phyloP scores from a whole-genome alignment of 1,284 basidiomycete species.

The Cerrena zonata region DNA sequence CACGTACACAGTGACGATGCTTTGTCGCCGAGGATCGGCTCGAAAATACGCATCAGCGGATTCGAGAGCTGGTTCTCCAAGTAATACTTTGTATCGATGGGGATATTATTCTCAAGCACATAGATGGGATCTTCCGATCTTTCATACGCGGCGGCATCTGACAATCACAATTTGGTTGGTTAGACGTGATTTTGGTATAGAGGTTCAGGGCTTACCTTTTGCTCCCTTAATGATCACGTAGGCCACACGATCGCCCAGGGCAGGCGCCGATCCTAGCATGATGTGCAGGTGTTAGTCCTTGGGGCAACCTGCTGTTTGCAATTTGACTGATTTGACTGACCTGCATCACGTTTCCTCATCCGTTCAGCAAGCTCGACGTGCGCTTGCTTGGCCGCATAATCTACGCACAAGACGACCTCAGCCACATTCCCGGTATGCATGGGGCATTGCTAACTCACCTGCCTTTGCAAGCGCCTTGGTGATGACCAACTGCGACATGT shows the following conservation, averaged over 20 bases:
- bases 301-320: too few relatives aligned
- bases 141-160: constrained; percentile 94
- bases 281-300: too few relatives aligned
- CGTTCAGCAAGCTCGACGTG: constrained; percentile 90
- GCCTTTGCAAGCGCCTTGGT: constrained; percentile 90
- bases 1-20: constrained; percentile 73
- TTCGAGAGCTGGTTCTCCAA: constrained; percentile 95
- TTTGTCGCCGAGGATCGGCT: constrained; percentile 91
- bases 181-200: constrained; percentile 22
- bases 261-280: constrained; percentile 64
- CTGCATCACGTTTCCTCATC: constrained; percentile 93
- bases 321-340: too few relatives aligned
- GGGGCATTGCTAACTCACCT: constrained; percentile 35
- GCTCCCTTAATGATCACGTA: constrained; percentile 96
- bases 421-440: not conserved
- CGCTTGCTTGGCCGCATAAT: constrained; percentile 87
- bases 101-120: constrained; percentile 92
- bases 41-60: constrained; percentile 92
- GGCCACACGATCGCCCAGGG: constrained; percentile 90
- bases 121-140: constrained; percentile 95
- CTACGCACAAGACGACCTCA: constrained; percentile 34
- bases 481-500: constrained; percentile 97
- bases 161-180: not conserved
- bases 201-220: constrained; percentile 48
- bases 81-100: constrained; percentile 95